Percentiles rank a stretch among this genome's conserved stretches.
phyloP scores from a whole-genome alignment of 768 basidiomycete genomes.

The Termitomyces heimii region DNA sequence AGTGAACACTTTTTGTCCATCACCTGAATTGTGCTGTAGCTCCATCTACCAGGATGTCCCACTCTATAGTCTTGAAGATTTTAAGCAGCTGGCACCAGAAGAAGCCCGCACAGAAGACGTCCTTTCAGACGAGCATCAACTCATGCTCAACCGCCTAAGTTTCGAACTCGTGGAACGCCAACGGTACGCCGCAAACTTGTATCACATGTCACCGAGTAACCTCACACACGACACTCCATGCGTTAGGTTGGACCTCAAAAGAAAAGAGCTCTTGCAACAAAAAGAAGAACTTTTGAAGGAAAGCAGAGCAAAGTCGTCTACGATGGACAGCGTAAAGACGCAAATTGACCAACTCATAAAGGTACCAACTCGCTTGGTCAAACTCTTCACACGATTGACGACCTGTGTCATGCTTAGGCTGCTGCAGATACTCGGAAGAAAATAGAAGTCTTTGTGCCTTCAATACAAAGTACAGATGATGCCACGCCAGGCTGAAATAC shows the following conservation, averaged over 20 bases:
- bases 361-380: conserved; percentile 29
- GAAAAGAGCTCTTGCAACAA: conserved; percentile 58
- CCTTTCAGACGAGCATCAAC: conserved; percentile 66
- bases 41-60: conserved; percentile 88
- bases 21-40: conserved; percentile 28
- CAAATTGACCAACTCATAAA: conserved; percentile 76
- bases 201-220: conserved; percentile 7
- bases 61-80: conserved; percentile 65
- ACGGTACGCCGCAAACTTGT: conserved; percentile 41
- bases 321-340: conserved; percentile 71
- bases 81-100: conserved; percentile 59
- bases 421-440: conserved; percentile 72
- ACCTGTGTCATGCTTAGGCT: conserved; percentile 33
- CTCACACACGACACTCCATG: neutral
- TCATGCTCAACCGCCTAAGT: conserved; percentile 82
- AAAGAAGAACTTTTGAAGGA: conserved; percentile 81
- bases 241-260: conserved; percentile 63
- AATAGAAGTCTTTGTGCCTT: conserved; percentile 59
- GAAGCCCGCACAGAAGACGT: conserved; percentile 58
- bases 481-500: conserved; percentile 9
- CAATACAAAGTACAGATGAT: conserved; percentile 24
- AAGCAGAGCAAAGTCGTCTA: conserved; percentile 65
- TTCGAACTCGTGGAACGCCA: conserved; percentile 88
- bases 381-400: conserved; percentile 9
- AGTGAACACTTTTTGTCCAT: neutral